These are phyloP conservation scores for Aquanectria penicillioides DNA, from an alignment of 2,329 filamentous ascomycete genomes.

Conservation along the genomic window DNA sequence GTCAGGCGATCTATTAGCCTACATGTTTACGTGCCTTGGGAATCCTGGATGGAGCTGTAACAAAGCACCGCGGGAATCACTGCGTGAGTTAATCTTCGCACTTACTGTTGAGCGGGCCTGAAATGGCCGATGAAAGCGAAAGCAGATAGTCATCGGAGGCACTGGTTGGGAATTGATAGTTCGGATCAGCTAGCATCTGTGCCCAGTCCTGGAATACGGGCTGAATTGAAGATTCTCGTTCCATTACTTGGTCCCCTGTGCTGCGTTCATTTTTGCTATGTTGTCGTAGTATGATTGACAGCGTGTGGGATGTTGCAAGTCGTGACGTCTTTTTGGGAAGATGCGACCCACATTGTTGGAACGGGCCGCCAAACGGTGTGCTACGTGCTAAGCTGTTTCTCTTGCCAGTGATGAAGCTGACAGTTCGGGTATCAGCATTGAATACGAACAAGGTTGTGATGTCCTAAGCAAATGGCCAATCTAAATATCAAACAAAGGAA, in stretches of 20 bases:
- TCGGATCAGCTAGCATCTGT: constrained; percentile 10
- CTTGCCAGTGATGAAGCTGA: too few species aligned
- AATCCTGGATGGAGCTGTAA: constrained; percentile 4
- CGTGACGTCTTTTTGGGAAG: background rate
- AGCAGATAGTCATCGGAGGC: constrained; percentile 3
- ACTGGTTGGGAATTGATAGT: constrained; percentile 17
- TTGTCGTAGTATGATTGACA: background rate
- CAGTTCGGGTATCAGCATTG: too few species aligned
- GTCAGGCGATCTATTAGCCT: constrained; percentile 15
- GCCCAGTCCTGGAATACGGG: constrained; percentile 33
- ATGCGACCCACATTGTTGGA: too few species aligned
- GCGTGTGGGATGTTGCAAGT: background rate
- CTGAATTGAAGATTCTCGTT: constrained; percentile 26
- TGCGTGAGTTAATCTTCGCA: constrained; percentile 1
- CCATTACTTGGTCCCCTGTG: too few species aligned
- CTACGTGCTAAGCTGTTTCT: too few species aligned
- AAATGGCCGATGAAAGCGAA: constrained; percentile 25
- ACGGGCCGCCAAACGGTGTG: too few species aligned
- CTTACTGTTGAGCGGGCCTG: constrained; percentile 17
- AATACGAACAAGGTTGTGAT: too few species aligned
- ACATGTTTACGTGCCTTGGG: background rate
- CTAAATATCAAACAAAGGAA: too few species aligned
- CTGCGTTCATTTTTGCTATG: too few species aligned
- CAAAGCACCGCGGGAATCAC: background rate
- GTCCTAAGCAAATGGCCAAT: too few species aligned